Base-by-base conservation (phyloP, 2,329 filamentous ascomycete species). In the Diaporthe sp. region DNA sequence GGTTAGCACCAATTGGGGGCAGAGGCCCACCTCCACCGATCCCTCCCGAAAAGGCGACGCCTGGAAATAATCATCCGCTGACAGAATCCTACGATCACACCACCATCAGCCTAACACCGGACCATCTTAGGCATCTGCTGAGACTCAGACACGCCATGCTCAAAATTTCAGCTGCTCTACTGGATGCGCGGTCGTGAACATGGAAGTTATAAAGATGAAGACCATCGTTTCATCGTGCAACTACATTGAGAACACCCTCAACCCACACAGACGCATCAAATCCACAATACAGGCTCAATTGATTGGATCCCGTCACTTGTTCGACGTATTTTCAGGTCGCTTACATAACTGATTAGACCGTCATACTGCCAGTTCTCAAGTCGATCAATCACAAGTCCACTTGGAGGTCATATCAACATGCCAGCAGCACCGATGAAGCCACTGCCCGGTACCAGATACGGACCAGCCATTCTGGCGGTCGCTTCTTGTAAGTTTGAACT, bases 371-470 rank as follows among this genome's bases (percentile, higher is more conserved):
- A 49, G 13, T 13, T n/a, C 12, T 22, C 22, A 4, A 44, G 7
- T 25, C 60, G 13, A 10, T 5, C 39, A 25, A 28, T 53, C 12
- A 53, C 4, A 10, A 10, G 9, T 20, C 34, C 22, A 13, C 15
- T 68, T 31, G 34, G 37, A 34, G 6, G 13, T 13, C 15, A 68
- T 39, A 28, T 31, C 57, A 37, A 34, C 51, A 44, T 61, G 44
- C 55, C 71, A 42, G 63, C 37, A 57, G 58, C 51, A 49, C 49
- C 65, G 8, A 67, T 74, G 31, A 76, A 76, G 58, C 58, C 67
- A 34, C 42, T 74, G 12, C 58, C 65, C 42, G 75, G 75, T 68
- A 67, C 75, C 49, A 76, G 71, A 42, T 76, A 74, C 31, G 75
- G 75, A 4, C 75, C 72, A 49, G 72, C 75, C 13, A 42, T 76